Evolutionary conservation across 1,139 yeast genomes (phyloP).

Genomic region (Candida sp.): DNA sequence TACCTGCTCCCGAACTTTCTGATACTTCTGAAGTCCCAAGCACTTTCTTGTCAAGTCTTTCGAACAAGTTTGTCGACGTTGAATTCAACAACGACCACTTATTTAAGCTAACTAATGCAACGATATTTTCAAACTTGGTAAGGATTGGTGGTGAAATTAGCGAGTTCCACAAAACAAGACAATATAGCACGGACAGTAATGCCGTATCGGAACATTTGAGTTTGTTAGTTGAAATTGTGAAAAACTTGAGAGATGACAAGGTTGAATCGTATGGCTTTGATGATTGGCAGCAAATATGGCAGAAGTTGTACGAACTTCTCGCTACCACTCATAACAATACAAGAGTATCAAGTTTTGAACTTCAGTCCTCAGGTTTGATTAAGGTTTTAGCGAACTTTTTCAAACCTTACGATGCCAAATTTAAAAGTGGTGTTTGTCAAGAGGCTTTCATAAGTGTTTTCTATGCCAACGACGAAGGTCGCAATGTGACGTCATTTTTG

Average conservation of each 20-base stretch:
- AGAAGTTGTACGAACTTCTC: constrained; percentile 29
- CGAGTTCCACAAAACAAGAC: constrained; percentile 14
- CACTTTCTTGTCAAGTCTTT: constrained; percentile 11
- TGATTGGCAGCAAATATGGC: constrained; percentile 51
- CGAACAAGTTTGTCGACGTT: constrained; percentile 26
- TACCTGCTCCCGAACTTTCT: constrained; percentile 6
- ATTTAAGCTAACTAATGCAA: constrained; percentile 16
- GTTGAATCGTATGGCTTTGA: constrained; percentile 16
- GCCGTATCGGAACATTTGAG: constrained; percentile 15
- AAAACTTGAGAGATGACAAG: constrained; percentile 1
- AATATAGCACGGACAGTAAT: constrained; percentile 9
- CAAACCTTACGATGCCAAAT: constrained; percentile 19
- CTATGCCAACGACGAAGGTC: constrained; percentile 17
- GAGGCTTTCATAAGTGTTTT: constrained; percentile 50
- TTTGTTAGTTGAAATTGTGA: constrained; percentile 14
- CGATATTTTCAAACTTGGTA: constrained; percentile 16
- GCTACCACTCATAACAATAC: constrained; percentile 12
- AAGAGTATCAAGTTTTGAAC: constrained; percentile 68
- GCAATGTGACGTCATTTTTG: constrained; percentile 20
- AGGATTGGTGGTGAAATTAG: constrained; percentile 18
- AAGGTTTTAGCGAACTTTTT: constrained; percentile 44
- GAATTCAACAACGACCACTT: constrained; percentile 33
- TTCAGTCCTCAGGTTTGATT: constrained; percentile 67
- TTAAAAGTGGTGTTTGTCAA: constrained; percentile 25
- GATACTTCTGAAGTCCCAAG: constrained; percentile 7